phyloP scores from a whole-genome alignment of 129 eudicot genomes.

The Gnaphalium uliginosum region DNA sequence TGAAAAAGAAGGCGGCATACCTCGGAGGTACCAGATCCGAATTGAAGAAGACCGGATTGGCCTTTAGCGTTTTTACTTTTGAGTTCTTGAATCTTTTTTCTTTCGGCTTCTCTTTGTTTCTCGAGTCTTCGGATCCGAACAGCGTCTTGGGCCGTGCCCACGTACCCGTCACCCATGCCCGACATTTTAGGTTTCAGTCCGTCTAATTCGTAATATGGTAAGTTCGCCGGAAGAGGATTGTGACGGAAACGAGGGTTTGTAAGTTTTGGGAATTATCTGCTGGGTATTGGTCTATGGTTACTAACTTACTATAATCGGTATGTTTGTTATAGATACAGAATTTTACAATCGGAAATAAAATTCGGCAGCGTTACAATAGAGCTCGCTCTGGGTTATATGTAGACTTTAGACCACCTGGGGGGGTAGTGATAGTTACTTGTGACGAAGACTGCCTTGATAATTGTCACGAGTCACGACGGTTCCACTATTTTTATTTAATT shows the following conservation, averaged over 20 bases:
- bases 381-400: too few relatives aligned
- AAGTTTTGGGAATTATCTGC: too few relatives aligned
- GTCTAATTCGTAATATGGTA: conserved; percentile 12
- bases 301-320: too few relatives aligned
- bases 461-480: too few relatives aligned
- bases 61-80: conserved; percentile 84
- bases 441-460: too few relatives aligned
- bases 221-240: conserved; percentile 19
- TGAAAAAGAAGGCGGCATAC: conserved; percentile 26
- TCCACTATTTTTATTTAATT: too few relatives aligned
- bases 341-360: too few relatives aligned
- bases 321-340: too few relatives aligned
- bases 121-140: conserved; percentile 92
- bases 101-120: conserved; percentile 97
- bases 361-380: too few relatives aligned
- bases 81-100: conserved; percentile 87
- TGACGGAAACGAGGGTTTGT: conserved; percentile 27
- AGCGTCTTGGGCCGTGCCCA: conserved; percentile 97
- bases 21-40: conserved; percentile 97
- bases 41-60: conserved; percentile 96
- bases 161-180: conserved; percentile 99
- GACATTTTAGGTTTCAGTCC: conserved; percentile 49
- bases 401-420: too few relatives aligned
- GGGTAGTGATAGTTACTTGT: too few relatives aligned
- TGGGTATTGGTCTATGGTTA: too few relatives aligned